Conservation (phyloP, 2,329 filamentous ascomycete genomes). For the Colletotrichum neosansevieriae region DNA sequence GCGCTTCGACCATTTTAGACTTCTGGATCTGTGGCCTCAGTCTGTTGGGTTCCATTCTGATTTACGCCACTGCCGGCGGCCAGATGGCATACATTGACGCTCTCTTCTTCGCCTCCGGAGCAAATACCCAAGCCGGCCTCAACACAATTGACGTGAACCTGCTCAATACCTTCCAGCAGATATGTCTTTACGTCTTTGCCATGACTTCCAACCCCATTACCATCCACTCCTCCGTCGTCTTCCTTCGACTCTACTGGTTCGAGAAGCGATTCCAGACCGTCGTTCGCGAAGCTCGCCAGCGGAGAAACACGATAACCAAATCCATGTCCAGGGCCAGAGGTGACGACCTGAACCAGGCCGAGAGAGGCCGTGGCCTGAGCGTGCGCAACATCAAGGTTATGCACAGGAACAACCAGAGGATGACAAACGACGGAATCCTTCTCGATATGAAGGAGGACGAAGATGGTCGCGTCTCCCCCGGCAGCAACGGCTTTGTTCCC, state of each 20-base stretch:
- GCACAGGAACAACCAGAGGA: conserved; percentile 66
- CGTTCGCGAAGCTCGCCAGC: conserved; percentile 76
- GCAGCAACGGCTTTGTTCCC: conserved; percentile 39
- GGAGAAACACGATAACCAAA: conserved; percentile 74
- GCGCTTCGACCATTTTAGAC: conserved; percentile 60
- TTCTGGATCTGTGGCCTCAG: conserved; percentile 82
- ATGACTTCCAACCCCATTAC: conserved; percentile 86
- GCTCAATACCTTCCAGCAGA: conserved; percentile 78
- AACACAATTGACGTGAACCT: conserved; percentile 81
- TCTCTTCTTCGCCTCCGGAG: conserved; percentile 86
- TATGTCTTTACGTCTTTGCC: conserved; percentile 77
- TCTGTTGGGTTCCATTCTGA: conserved; percentile 80
- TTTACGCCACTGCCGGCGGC: conserved; percentile 72
- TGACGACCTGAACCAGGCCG: conserved; percentile 60
- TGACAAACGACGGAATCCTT: conserved; percentile 72
- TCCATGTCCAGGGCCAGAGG: conserved; percentile 64
- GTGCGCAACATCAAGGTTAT: conserved; percentile 77
- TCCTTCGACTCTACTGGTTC: conserved; percentile 96
- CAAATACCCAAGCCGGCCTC: conserved; percentile 91
- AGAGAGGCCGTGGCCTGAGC: conserved; percentile 60
- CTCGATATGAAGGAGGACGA: conserved; percentile 55
- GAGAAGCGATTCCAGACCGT: conserved; percentile 94
- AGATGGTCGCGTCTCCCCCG: conserved; percentile 40
- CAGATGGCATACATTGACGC: conserved; percentile 85
- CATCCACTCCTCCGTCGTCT: conserved; percentile 88